Evolutionary conservation across 176 grass and related monocot genomes (phyloP).

Genomic region (Phyllostachys edulis): DNA sequence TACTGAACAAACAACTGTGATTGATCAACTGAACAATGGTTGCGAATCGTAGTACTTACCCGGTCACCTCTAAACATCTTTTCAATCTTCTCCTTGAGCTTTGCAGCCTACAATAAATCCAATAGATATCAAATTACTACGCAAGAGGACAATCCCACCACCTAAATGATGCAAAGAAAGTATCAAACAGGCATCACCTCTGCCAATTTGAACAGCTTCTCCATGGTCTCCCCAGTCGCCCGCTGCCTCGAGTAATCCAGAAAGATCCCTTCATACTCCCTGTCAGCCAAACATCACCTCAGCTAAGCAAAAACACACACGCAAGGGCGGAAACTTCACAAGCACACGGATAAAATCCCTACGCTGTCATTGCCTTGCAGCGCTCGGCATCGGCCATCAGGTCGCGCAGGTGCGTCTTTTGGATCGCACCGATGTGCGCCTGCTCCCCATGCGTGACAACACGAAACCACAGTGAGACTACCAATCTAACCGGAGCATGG

Average conservation of each 20-base stretch:
- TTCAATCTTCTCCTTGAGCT: conserved; percentile 80
- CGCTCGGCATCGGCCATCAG: conserved; percentile 80
- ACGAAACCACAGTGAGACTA: conserved; percentile 20
- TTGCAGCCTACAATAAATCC: conserved; percentile 51
- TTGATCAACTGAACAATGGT: not conserved
- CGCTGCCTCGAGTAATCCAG: conserved; percentile 79
- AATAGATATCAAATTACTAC: conserved; percentile 8
- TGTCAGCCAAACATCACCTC: conserved; percentile 34
- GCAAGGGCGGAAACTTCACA: conserved; percentile 6
- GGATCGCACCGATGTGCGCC: conserved; percentile 62
- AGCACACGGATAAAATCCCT: conserved; percentile 16
- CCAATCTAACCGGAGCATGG: conserved; percentile 8
- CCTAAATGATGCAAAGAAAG: not conserved
- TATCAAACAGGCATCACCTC: conserved; percentile 29
- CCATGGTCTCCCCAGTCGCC: conserved; percentile 55
- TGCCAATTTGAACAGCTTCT: conserved; percentile 85
- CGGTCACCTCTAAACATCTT: conserved; percentile 81
- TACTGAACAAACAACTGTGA: not conserved
- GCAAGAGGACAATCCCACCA: not conserved
- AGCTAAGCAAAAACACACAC: not conserved
- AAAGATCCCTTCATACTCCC: conserved; percentile 67
- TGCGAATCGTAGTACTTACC: conserved; percentile 26
- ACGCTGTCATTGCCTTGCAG: conserved; percentile 89
- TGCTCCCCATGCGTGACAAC: conserved; percentile 26
- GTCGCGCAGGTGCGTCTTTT: conserved; percentile 76